Conservation (phyloP, 2,329 filamentous ascomycete species). For the Eutypella sp. region DNA sequence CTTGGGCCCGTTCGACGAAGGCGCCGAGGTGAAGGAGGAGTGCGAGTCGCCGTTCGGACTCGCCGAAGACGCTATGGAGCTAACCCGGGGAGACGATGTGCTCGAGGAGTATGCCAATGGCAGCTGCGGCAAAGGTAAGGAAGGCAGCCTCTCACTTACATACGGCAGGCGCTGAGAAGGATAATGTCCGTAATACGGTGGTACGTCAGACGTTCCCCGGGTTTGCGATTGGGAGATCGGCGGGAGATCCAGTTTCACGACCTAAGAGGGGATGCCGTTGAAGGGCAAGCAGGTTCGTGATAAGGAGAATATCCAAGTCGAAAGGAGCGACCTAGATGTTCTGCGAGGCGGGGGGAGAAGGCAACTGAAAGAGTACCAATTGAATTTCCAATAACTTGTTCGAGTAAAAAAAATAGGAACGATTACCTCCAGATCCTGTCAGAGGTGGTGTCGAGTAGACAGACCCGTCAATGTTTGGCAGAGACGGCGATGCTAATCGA, state of each 20-base stretch:
- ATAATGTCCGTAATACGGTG: slow-evolving; percentile 63
- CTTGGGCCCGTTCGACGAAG: slow-evolving; percentile 62
- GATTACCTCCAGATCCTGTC: not conserved
- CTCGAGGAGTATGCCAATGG: slow-evolving; percentile 67
- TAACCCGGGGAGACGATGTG: slow-evolving; percentile 69
- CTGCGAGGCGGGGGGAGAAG: slow-evolving; percentile 8
- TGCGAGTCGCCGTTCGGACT: slow-evolving; percentile 48
- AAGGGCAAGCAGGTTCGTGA: slow-evolving; percentile 11
- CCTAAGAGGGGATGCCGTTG: slow-evolving; percentile 39
- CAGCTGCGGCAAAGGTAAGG: slow-evolving; percentile 64
- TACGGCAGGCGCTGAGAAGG: slow-evolving; percentile 62
- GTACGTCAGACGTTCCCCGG: slow-evolving; percentile 68
- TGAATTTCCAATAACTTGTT: slow-evolving; percentile 3
- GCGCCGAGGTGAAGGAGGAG: slow-evolving; percentile 50
- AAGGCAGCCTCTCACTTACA: slow-evolving; percentile 67
- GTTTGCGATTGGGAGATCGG: slow-evolving; percentile 78
- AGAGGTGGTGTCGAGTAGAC: too few species aligned
- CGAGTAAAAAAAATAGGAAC: not conserved
- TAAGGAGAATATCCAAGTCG: slow-evolving; percentile 13
- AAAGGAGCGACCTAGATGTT: slow-evolving; percentile 9
- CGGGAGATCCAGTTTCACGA: slow-evolving; percentile 92
- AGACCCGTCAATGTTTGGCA: too few species aligned
- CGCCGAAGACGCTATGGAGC: slow-evolving; percentile 62
- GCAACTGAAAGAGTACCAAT: slow-evolving; percentile 5
- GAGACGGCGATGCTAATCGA: too few species aligned